Conservation (phyloP, 2,329 filamentous ascomycete genomes). For the Colletotrichum navitas region DNA sequence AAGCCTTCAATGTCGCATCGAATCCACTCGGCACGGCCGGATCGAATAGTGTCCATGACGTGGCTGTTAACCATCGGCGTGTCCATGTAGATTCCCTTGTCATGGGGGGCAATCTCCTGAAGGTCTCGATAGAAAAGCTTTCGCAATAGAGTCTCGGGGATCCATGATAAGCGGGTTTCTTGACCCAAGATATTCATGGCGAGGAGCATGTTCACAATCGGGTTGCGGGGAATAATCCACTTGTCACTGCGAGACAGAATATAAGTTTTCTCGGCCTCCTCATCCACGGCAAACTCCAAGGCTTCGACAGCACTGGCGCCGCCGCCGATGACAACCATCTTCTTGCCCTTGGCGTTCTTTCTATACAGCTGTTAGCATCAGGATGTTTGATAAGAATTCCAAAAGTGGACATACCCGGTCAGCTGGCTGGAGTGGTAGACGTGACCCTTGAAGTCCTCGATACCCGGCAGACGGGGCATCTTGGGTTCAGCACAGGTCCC, state of each 20-base stretch:
- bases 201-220: conserved; percentile 79
- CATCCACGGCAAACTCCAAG: conserved; percentile 79
- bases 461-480: conserved; percentile 76
- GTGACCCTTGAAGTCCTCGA: conserved; percentile 77
- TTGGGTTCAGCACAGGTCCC: conserved; percentile 86
- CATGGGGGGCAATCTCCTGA: conserved; percentile 76
- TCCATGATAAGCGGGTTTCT: conserved; percentile 80
- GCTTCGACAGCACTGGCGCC: conserved; percentile 87
- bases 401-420: conserved; percentile 62
- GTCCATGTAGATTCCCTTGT: conserved; percentile 82
- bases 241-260: conserved; percentile 85
- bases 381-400: accelerated
- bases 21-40: conserved; percentile 81
- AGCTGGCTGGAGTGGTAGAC: conserved; percentile 83
- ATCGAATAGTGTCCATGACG: conserved; percentile 80
- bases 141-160: conserved; percentile 81
- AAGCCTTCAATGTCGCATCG: conserved; percentile 82
- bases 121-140: conserved; percentile 88
- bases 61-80: conserved; percentile 91
- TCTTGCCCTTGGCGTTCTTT: conserved; percentile 79
- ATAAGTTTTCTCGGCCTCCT: conserved; percentile 75
- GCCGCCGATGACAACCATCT: conserved; percentile 80
- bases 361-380: conserved; percentile 52
- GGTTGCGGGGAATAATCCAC: conserved; percentile 88
- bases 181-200: conserved; percentile 84